Base-by-base conservation (phyloP, 768 basidiomycete genomes). In the Tephrocybe rancida region DNA sequence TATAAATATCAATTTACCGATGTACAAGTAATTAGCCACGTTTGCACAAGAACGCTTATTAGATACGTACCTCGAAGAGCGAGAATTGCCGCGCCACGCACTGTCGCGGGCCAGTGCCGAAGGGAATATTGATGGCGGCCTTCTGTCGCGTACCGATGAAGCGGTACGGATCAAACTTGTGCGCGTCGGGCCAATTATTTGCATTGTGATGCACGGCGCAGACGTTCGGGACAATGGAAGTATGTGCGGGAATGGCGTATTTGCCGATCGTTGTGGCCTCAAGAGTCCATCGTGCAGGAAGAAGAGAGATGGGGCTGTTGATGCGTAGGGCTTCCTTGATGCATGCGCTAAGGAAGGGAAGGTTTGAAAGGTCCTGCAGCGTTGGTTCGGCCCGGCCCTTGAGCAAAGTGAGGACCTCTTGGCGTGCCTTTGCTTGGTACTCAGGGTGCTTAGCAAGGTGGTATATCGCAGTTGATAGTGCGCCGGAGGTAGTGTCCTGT, bases 281-380 rank as follows among this genome's bases (percentile, higher is more conserved):
- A 43, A 47, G 51, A 8, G 60, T 60, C 57, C 60, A 61, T 44
- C 65, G 58, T 6, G 65, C 63, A 3, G 62, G 66, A 39, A 68
- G 59, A 41, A 64, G 61, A 21, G 66, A 65, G 54, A 70, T 66
- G 10, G 71, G 67, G 26, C 59, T 61, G 54, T 69, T 67, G 43
- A 69, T 70, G 14, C 75, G 73, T 10, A 76, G 53, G 3, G 75
- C 62, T 62, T 76, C 75, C 48, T 70, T 67, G 48, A 76, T 71
- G 60, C 72, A 73, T 3, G 75, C 74, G 46, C 64, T 62, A 11
- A 73, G 57, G 58, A 67, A 73, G 9, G 64, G 65, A 42, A 72
- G 57, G 35, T 55, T 53, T 8, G 59, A 52, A 41, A 70, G 62
- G 42, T 72, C 65, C 30, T 61, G 64, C 2, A 69, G 46, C 1